Conservation (phyloP, 1,284 basidiomycete genomes). For the Sporisorium reilianum region DNA sequence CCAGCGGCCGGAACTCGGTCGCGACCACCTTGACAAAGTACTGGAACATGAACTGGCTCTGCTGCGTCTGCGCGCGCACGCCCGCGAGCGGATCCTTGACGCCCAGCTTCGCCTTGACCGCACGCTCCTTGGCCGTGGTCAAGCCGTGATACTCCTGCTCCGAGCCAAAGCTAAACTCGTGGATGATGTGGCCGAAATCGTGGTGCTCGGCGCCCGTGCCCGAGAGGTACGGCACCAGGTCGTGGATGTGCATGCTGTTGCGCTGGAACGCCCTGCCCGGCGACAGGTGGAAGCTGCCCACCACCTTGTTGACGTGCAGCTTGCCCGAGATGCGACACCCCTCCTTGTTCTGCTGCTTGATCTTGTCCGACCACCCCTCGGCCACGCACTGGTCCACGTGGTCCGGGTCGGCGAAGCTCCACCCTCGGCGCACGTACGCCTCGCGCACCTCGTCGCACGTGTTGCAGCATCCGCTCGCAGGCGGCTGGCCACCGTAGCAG, state of each 20-base stretch:
- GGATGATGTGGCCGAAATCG: slow-evolving; percentile 91
- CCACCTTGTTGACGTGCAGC: slow-evolving; percentile 94
- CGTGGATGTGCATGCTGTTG: slow-evolving; percentile 84
- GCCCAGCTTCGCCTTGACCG: slow-evolving; percentile 77
- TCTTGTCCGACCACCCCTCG: slow-evolving; percentile 94
- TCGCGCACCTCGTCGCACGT: slow-evolving; percentile 94
- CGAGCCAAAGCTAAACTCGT: slow-evolving; percentile 79
- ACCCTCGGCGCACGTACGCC: slow-evolving; percentile 89
- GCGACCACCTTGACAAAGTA: slow-evolving; percentile 87
- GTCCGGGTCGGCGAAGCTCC: slow-evolving; percentile 93
- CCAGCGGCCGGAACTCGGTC: slow-evolving; percentile 57
- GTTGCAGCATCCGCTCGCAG: slow-evolving; percentile 85
- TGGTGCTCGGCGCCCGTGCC: slow-evolving; percentile 63
- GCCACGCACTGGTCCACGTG: slow-evolving; percentile 88
- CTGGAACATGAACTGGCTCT: slow-evolving; percentile 71
- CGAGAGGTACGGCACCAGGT: slow-evolving; percentile 90
- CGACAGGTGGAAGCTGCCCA: slow-evolving; percentile 71
- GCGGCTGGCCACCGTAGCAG: slow-evolving; percentile 90
- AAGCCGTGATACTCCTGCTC: slow-evolving; percentile 54
- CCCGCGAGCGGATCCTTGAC: slow-evolving; percentile 86
- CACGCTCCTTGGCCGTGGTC: slow-evolving; percentile 33
- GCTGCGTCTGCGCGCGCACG: slow-evolving; percentile 74
- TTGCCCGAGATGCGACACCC: slow-evolving; percentile 93
- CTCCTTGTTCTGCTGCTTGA: slow-evolving; percentile 90
- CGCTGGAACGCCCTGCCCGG: slow-evolving; percentile 94